Evolutionary conservation across 2,329 filamentous ascomycete genomes (phyloP), one percentile per base, ranked within the genome.

Genomic region (Fusarium robinianum): DNA sequence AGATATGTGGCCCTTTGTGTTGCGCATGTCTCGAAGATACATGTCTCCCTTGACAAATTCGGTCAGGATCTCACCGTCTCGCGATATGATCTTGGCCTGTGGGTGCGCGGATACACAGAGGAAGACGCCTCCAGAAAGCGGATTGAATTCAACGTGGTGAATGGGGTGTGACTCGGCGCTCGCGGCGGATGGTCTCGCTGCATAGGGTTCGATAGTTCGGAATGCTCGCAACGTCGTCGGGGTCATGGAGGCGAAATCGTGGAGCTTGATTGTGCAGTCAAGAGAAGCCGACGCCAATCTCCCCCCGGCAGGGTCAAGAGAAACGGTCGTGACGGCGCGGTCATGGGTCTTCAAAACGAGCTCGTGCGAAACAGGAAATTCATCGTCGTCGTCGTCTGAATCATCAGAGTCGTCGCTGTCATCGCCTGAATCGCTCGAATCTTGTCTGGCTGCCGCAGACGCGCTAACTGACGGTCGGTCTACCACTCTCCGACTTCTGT

Each of bases 1-100:
- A 4, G 91, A 91, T 38, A 96, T 84, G 69, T 99, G 94, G 2
- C 94, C 94, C 66, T 96, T 97, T 5, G 94, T 99, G 66, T 97
- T 91, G 69, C 96, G 83, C 87, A 97, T 95, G 67, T 99, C 94
- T 41, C 92, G 81, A 55, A 99, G 72, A 62, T 99, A 99, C 91
- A 97, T 97, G 66, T 99, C 94, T 31, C 94, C 94, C 71, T 99
- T 99, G 57, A 90, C 86, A 55, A 96, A 97, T 63, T 96, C 90
- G 1, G 86, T 85, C 34, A 95, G 61, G 6, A 87, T 78, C 30
- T 95, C 89, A 25, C 94, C 94, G 71, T 99, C 92, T 61, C 94
- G 84, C 59, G 83, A 88, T 66, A 97, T 78, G 16, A 99, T 84
- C 67, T 90, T 91, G 9, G 92, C 89, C 67, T 97, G 92, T 2